Evolutionary conservation across 108 stramenopile species (phyloP).

Genomic region (Cyclotella sp.): DNA sequence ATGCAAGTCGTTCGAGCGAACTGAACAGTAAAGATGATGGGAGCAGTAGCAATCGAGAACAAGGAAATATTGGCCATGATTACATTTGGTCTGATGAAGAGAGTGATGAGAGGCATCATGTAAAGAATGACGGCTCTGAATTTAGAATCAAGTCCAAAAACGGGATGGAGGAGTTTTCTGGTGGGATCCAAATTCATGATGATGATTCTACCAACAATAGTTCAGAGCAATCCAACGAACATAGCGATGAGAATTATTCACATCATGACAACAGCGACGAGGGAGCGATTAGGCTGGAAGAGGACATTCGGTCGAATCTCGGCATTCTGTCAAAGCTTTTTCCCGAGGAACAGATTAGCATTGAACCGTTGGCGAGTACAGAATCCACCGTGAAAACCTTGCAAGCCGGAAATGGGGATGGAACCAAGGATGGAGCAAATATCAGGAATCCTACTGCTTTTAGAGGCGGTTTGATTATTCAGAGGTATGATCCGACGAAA

Average conservation of each 20-base stretch:
- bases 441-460: not conserved
- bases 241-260: conserved; percentile 1
- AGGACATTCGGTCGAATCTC: conserved; percentile 71
- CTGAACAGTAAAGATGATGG: not conserved
- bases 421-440: not conserved
- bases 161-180: conserved; percentile 59
- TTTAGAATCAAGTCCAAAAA: conserved; percentile 3
- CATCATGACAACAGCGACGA: conserved; percentile 23
- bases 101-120: not conserved
- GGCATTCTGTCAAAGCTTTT: conserved; percentile 30
- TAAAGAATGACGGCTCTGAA: not conserved
- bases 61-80: conserved; percentile 18
- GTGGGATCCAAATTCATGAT: conserved; percentile 50
- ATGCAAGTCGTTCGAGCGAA: not conserved
- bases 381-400: not conserved
- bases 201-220: conserved; percentile 16
- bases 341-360: conserved; percentile 31
- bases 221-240: conserved; percentile 26
- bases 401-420: conserved; percentile 2
- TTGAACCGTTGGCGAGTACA: conserved; percentile 62
- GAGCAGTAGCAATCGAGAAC: conserved; percentile 7
- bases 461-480: conserved; percentile 33
- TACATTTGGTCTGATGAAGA: conserved; percentile 15
- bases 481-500: conserved; percentile 59
- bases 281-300: conserved; percentile 26